Evolutionary conservation across 2,329 filamentous ascomycete species (phyloP).

Genomic region (Penicillium sp.): DNA sequence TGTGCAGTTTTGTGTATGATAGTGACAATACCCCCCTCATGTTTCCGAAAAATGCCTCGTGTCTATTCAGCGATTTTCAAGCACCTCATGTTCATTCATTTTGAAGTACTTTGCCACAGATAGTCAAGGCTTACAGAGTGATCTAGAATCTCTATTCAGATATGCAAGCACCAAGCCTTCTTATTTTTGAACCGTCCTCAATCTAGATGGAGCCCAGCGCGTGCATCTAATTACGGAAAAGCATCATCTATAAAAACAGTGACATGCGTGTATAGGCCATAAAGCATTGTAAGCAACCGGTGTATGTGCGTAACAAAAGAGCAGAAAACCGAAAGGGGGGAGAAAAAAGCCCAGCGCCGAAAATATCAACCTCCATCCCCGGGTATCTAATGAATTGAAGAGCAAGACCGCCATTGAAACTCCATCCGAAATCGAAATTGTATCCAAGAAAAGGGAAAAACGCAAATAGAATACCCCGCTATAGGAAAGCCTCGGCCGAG

Average conservation of each 20-base stretch:
- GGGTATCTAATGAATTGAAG: constrained; percentile 17
- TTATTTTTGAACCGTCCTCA: neutral
- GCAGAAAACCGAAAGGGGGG: constrained; percentile 4
- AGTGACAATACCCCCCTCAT: neutral
- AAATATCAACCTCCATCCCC: constrained; percentile 12
- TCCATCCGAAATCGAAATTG: neutral
- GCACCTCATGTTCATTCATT: too few species aligned
- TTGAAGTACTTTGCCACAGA: neutral
- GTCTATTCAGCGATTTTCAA: neutral
- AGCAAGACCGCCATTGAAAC: constrained; percentile 3
- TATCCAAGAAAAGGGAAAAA: neutral
- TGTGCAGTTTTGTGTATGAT: neutral
- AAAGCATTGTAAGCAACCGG: constrained; percentile 9
- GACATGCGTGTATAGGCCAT: constrained; percentile 1
- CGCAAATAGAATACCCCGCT: neutral
- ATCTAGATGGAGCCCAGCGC: neutral
- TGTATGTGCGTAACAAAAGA: neutral
- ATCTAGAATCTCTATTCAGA: neutral
- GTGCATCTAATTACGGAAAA: constrained; percentile 1
- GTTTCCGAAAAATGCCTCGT: neutral
- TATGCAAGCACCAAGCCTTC: neutral
- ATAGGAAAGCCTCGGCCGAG: too few species aligned
- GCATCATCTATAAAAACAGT: neutral
- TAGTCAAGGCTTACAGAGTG: neutral
- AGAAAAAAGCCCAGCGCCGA: constrained; percentile 4